phyloP scores from a whole-genome alignment of 257 asterid genomes.

The Nicotiana tabacum region DNA sequence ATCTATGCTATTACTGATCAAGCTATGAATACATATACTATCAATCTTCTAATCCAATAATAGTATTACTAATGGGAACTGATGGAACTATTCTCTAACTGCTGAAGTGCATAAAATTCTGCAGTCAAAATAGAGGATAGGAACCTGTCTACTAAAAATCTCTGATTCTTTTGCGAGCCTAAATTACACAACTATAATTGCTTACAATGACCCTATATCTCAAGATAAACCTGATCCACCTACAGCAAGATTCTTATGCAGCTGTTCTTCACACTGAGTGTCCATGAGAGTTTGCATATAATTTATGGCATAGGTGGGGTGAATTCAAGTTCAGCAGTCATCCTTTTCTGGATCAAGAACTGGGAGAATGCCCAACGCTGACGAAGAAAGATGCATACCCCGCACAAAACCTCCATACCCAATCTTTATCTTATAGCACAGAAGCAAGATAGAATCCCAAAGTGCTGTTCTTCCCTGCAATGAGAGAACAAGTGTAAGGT shows the following conservation, averaged over 20 bases:
- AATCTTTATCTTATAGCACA: conserved; percentile 61
- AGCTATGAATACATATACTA: background rate
- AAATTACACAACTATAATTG: background rate
- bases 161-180: background rate
- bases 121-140: background rate
- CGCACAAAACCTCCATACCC: conserved; percentile 77
- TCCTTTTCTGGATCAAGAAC: conserved; percentile 61
- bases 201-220: background rate
- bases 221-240: background rate
- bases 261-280: background rate
- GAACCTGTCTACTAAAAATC: background rate
- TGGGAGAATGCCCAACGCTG: conserved; percentile 76
- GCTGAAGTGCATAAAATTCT: background rate
- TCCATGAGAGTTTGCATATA: background rate
- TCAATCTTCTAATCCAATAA: background rate
- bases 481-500: background rate
- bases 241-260: background rate
- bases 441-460: conserved; percentile 82
- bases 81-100: background rate
- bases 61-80: background rate
- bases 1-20: no score
- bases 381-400: conserved; percentile 89
- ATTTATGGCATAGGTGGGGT: background rate
- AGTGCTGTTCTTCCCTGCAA: conserved; percentile 92
- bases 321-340: conserved; percentile 27